A percentile compares a stretch with the other conserved stretches of the same genome.
Evolutionary conservation across 2,329 filamentous ascomycete genomes (phyloP).

Genomic region (Talaromyces pinophilus): DNA sequence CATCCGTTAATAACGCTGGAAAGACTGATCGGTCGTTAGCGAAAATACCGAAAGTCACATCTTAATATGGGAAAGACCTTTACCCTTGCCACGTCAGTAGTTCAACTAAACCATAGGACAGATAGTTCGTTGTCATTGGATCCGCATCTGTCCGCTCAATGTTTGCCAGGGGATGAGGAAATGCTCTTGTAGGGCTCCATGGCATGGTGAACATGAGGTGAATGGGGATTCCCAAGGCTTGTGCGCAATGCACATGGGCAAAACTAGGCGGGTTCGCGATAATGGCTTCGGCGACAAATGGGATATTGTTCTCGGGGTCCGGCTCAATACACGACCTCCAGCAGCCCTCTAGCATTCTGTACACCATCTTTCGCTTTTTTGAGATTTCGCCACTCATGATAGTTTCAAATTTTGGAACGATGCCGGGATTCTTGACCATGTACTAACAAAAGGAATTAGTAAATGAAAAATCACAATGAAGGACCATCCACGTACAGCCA

Average conservation of each 20-base stretch:
- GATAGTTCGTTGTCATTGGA: conserved; percentile 42
- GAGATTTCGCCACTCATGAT: conserved; percentile 68
- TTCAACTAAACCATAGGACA: conserved; percentile 53
- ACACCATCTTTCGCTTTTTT: conserved; percentile 33
- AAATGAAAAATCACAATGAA: not conserved
- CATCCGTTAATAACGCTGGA: conserved; percentile 85
- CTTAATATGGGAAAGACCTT: not conserved
- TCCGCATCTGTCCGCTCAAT: conserved; percentile 40
- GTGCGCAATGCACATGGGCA: conserved; percentile 41
- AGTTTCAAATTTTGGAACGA: conserved; percentile 33
- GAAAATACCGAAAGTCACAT: conserved; percentile 5
- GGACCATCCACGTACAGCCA: conserved; percentile 36
- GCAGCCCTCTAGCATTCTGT: conserved; percentile 53
- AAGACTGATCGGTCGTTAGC: conserved; percentile 26
- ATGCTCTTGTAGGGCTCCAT: conserved; percentile 37
- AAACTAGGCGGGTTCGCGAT: conserved; percentile 44
- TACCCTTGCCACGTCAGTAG: conserved; percentile 49
- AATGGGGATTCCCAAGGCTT: conserved; percentile 37
- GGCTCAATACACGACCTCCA: conserved; percentile 77
- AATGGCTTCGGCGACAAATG: conserved; percentile 41
- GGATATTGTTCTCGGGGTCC: conserved; percentile 25
- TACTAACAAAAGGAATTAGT: conserved; percentile 28
- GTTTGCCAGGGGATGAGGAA: conserved; percentile 55
- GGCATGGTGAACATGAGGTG: conserved; percentile 54
- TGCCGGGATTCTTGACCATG: conserved; percentile 53